A percentile compares a stretch with the other conserved stretches of the same genome.
phyloP scores from a whole-genome alignment of 306 rosid genomes.

The Sophora flavescens region DNA sequence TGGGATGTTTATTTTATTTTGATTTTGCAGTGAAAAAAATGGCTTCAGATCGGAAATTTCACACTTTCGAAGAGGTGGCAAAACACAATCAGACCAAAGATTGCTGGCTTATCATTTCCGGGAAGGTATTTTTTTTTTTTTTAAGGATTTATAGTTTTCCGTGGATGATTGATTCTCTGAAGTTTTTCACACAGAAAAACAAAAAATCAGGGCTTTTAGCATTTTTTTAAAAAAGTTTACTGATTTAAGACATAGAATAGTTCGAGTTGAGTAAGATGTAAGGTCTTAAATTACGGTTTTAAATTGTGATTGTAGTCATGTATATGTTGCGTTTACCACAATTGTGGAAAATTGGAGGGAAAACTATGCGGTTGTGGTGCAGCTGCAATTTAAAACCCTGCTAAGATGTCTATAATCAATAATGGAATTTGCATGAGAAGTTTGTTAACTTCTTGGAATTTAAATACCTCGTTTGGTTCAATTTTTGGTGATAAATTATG shows the following conservation, averaged over 20 bases:
- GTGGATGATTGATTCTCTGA: conserved; percentile 4
- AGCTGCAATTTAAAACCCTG: too few relatives aligned
- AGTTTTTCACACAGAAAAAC: not conserved
- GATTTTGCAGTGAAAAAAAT: conserved; percentile 56
- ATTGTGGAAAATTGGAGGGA: too few relatives aligned
- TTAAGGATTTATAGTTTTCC: conserved; percentile 1
- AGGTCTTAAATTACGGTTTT: too few relatives aligned
- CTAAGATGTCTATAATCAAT: not conserved
- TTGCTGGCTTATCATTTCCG: conserved; percentile 88
- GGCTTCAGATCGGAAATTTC: conserved; percentile 80
- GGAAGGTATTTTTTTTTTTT: conserved; percentile 70
- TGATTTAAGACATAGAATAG: not conserved
- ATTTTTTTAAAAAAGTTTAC: not conserved
- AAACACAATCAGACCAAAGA: conserved; percentile 83
- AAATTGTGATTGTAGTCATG: too few relatives aligned
- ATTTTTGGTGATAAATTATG: not conserved
- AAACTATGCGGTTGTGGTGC: too few relatives aligned
- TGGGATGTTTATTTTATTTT: conserved; percentile 34
- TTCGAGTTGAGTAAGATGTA: not conserved
- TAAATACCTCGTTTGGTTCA: conserved; percentile 10
- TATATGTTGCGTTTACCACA: too few relatives aligned
- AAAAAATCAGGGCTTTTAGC: not conserved
- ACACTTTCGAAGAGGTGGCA: conserved; percentile 69
- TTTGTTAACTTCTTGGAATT: not conserved
- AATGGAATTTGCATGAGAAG: not conserved